Evolutionary conservation across 108 stramenopile genomes (phyloP).

Genomic region (Poteriospumella lacustris): DNA sequence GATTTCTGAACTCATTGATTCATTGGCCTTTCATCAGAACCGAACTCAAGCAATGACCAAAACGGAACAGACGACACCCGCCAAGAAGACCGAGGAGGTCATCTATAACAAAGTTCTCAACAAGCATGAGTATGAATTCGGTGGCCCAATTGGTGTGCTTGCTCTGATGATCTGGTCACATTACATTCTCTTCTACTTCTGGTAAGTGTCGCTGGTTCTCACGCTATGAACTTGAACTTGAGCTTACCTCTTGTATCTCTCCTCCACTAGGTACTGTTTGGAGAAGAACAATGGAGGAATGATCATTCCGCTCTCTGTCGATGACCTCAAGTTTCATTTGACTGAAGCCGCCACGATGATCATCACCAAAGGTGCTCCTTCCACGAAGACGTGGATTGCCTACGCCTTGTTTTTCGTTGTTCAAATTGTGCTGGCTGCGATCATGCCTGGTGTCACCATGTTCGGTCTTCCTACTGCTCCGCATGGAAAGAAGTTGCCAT

Average conservation of each 20-base stretch:
- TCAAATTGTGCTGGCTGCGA: conserved; percentile 5
- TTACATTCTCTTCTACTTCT: conserved; percentile 16
- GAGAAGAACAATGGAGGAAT: background rate
- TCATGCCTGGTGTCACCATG: conserved; percentile 12
- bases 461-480: background rate
- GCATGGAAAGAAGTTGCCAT: background rate
- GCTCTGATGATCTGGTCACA: conserved; percentile 15
- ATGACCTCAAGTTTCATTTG: background rate
- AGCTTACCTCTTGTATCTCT: background rate
- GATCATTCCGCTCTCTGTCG: background rate
- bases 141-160: background rate
- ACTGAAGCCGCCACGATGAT: background rate
- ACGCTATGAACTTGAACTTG: background rate
- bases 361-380: background rate
- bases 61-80: background rate
- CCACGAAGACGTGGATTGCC: background rate
- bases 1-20: no score
- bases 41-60: no score
- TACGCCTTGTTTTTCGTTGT: conserved; percentile 10
- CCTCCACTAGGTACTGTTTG: conserved; percentile 4
- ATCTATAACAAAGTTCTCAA: background rate
- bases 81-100: no score
- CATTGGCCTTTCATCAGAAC: no score
- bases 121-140: background rate
- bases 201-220: background rate